Conservation (phyloP, 1,139 yeast species). For the Suhomyces choctaworum region DNA sequence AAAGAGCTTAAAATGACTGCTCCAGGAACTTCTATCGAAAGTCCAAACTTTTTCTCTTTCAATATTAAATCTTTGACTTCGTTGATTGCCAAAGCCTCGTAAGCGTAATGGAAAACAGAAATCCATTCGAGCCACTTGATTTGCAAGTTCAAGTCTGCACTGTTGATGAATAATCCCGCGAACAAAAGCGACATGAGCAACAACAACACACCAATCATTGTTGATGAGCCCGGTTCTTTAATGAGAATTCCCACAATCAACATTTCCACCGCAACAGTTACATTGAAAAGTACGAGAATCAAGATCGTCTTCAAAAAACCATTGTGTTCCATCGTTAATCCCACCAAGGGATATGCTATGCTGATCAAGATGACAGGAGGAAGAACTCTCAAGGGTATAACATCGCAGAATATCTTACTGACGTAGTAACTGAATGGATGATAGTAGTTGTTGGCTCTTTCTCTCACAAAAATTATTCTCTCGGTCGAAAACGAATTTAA, state of each 20-base stretch:
- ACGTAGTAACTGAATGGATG: conserved; percentile 81
- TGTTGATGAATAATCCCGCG: conserved; percentile 90
- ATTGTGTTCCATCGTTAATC: conserved; percentile 73
- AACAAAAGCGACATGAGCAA: conserved; percentile 81
- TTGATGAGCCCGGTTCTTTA: conserved; percentile 91
- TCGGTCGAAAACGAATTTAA: conserved; percentile 85
- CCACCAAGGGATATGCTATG: conserved; percentile 89
- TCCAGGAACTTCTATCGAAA: conserved; percentile 96
- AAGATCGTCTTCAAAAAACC: conserved; percentile 74
- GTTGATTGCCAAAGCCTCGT: conserved; percentile 87
- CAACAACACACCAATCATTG: conserved; percentile 81
- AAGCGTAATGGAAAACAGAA: conserved; percentile 92
- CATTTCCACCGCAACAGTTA: conserved; percentile 83
- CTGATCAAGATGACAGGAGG: conserved; percentile 86
- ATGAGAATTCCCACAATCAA: conserved; percentile 82
- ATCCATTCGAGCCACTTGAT: conserved; percentile 80
- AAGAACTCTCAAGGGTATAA: conserved; percentile 81
- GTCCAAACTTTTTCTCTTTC: conserved; percentile 85
- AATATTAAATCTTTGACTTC: conserved; percentile 88
- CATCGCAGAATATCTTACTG: conserved; percentile 85
- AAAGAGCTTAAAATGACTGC: conserved; percentile 94
- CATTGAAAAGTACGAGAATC: conserved; percentile 76
- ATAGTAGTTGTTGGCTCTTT: conserved; percentile 92
- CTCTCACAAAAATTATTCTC: conserved; percentile 84
- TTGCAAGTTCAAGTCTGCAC: conserved; percentile 68